Conservation (phyloP, 345 rosid genomes). For the Excoecaria agallocha region DNA sequence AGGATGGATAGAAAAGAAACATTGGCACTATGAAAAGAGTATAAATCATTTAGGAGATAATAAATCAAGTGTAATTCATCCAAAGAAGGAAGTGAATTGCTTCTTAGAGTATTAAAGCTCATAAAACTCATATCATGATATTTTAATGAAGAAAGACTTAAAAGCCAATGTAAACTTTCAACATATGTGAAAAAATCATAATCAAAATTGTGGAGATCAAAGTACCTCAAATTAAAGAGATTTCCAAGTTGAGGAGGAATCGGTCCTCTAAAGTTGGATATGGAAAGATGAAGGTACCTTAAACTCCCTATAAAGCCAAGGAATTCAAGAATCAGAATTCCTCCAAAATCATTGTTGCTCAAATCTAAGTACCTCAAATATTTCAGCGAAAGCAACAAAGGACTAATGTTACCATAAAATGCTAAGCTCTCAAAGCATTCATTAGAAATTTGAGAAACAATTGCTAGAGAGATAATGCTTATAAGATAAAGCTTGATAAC, state of each 20-base stretch:
- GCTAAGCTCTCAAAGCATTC: no score
- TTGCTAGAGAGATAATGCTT: not conserved
- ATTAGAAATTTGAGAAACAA: not conserved
- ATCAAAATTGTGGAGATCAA: not conserved
- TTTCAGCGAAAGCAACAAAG: slow-evolving; percentile 23
- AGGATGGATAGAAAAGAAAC: no score
- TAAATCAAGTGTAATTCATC: no score
- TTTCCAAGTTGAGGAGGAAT: slow-evolving; percentile 28
- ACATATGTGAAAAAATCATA: not conserved
- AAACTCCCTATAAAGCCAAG: slow-evolving; percentile 7
- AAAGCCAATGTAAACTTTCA: slow-evolving; percentile 25
- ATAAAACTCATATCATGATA: no score
- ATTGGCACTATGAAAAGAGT: no score
- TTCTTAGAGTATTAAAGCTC: no score
- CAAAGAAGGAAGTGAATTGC: no score
- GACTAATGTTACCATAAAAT: slow-evolving; percentile 22
- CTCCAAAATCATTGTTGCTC: slow-evolving; percentile 13
- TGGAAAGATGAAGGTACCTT: slow-evolving; percentile 23
- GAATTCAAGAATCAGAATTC: slow-evolving; percentile 7
- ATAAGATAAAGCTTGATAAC: slow-evolving; percentile 15
- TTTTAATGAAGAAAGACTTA: not conserved
- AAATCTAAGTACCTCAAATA: slow-evolving; percentile 23
- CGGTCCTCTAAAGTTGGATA: slow-evolving; percentile 16
- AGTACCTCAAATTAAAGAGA: slow-evolving; percentile 20
- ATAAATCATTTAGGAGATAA: no score